Conservation (phyloP, 495 filamentous ascomycete species). For the Staphylotrichum longicolle region DNA sequence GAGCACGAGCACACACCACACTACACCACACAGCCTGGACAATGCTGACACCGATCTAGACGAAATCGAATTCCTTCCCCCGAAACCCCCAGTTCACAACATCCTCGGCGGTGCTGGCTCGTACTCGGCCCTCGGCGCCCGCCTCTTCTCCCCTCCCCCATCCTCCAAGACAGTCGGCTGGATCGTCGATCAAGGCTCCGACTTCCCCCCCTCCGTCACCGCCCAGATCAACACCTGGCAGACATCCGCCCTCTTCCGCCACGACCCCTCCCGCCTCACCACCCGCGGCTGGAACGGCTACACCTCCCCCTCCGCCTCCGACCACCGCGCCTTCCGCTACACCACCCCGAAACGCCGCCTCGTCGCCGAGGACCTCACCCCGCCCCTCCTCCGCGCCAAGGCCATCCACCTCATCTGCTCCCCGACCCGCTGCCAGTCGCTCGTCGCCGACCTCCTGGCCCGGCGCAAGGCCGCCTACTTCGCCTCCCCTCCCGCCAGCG, state of each 20-base stretch:
- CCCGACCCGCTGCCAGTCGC: slow-evolving; percentile 69
- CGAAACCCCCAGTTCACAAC: slow-evolving; percentile 60
- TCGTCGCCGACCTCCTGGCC: slow-evolving; percentile 61
- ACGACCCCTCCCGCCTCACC: slow-evolving; percentile 65
- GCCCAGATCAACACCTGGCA: slow-evolving; percentile 65
- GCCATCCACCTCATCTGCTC: slow-evolving; percentile 89
- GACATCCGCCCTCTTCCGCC: slow-evolving; percentile 66
- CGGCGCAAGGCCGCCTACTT: slow-evolving; percentile 31
- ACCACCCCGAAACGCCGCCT: slow-evolving; percentile 81
- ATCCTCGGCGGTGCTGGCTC: slow-evolving; percentile 84
- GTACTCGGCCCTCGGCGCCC: slow-evolving; percentile 83
- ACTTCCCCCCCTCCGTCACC: slow-evolving; percentile 71
- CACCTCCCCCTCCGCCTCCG: slow-evolving; percentile 38
- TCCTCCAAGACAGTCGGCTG: slow-evolving; percentile 66
- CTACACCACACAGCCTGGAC: too few species aligned
- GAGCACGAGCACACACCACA: not conserved
- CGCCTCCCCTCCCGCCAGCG: not conserved
- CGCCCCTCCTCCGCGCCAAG: slow-evolving; percentile 62
- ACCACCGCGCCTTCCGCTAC: slow-evolving; percentile 74
- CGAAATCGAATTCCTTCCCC: slow-evolving; percentile 77
- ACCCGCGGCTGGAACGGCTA: slow-evolving; percentile 94
- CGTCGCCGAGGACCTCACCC: slow-evolving; percentile 42
- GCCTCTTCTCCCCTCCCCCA: slow-evolving; percentile 71
- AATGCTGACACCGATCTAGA: slow-evolving; percentile 52
- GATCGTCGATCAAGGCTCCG: slow-evolving; percentile 85